Evolutionary conservation across 192 early-diverging fungal genomes (phyloP), one percentile per base, ranked within the genome.

Genomic region (Coemansia sp.): DNA sequence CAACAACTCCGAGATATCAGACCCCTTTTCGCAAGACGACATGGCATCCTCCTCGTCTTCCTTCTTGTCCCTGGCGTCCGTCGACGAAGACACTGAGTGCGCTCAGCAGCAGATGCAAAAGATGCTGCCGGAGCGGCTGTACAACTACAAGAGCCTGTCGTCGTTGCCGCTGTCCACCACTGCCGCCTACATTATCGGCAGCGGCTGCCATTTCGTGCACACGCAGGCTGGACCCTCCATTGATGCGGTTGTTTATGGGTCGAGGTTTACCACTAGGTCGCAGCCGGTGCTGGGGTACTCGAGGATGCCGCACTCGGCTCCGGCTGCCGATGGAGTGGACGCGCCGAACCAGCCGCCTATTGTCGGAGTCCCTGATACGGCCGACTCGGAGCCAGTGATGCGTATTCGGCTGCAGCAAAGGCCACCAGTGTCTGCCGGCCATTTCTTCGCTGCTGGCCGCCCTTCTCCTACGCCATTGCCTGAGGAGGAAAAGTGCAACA

Each of bases 211-310:
- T 26, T 80, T 74, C 69, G 77, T 80, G 58, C 77, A 80, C 36
- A 80, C 77, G 10, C 57, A 67, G 18, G 72, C 72, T 0, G 77
- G 77, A 9, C 77, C 77, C 5, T 59, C 73, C 61, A 56, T 80
- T 40, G 77, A 74, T 23, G 45, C 70, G 26, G 66, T 62, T 16
- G 57, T 51, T 10, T 61, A 56, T 18, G 48, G 48, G 48, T 51
- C 48, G 9, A 21, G 48, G 3, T 51, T 51, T 4, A 26, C 23
- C 24, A 51, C 48, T 0, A 9, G 48, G 48, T 51, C 48, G 48
- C 48, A 51, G 48, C 48, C 48, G 2, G 48, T 51, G 48, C 48
- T 51, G 3, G 48, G 48, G 5, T 51, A 51, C 48, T 26, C 48
- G 11, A 21, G 48, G 9, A 5, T 51, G 48, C 56, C 62, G 53